Evolutionary conservation across 169 alveolate species (phyloP).

Genomic region (Cryptosporidium parvum): DNA sequence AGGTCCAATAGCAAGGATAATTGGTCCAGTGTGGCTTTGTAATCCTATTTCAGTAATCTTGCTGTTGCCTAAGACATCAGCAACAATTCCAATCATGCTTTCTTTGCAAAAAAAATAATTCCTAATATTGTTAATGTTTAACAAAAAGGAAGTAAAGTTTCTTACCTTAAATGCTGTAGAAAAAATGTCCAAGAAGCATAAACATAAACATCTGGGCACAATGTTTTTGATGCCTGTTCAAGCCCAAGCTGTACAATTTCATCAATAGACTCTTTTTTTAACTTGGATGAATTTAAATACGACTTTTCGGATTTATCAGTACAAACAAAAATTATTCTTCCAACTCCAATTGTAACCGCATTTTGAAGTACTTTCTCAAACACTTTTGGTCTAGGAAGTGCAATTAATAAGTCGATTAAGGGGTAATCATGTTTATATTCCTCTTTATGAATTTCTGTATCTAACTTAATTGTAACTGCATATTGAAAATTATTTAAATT

Average conservation of each 20-base stretch:
- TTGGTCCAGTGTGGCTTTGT: slow-evolving; percentile 78
- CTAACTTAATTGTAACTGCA: slow-evolving; percentile 18
- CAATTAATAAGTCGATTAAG: slow-evolving; percentile 81
- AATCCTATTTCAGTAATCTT: slow-evolving; percentile 45
- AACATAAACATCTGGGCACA: slow-evolving; percentile 59
- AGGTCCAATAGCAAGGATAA: slow-evolving; percentile 84
- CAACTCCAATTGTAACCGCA: slow-evolving; percentile 84
- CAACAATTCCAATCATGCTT: slow-evolving; percentile 58
- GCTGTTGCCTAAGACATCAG: slow-evolving; percentile 28
- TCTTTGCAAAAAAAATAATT: slow-evolving; percentile 18
- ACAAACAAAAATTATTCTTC: slow-evolving; percentile 80
- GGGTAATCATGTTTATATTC: slow-evolving; percentile 67
- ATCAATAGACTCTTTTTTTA: slow-evolving; percentile 63
- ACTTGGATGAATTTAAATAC: slow-evolving; percentile 77
- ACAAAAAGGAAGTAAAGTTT: no score
- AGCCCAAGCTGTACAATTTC: slow-evolving; percentile 62
- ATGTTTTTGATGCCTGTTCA: slow-evolving; percentile 65
- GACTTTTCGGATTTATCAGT: slow-evolving; percentile 81
- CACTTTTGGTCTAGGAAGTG: slow-evolving; percentile 84
- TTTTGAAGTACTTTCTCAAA: slow-evolving; percentile 77
- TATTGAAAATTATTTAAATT: neutral
- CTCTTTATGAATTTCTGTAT: slow-evolving; percentile 50
- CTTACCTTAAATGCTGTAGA: slow-evolving; percentile 58
- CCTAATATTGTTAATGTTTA: neutral
- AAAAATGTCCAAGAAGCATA: slow-evolving; percentile 63